A percentile compares a stretch with the other conserved stretches of the same genome.
Evolutionary conservation across 805 yeast species (phyloP).

Genomic region (Yarrowia osloensis): DNA sequence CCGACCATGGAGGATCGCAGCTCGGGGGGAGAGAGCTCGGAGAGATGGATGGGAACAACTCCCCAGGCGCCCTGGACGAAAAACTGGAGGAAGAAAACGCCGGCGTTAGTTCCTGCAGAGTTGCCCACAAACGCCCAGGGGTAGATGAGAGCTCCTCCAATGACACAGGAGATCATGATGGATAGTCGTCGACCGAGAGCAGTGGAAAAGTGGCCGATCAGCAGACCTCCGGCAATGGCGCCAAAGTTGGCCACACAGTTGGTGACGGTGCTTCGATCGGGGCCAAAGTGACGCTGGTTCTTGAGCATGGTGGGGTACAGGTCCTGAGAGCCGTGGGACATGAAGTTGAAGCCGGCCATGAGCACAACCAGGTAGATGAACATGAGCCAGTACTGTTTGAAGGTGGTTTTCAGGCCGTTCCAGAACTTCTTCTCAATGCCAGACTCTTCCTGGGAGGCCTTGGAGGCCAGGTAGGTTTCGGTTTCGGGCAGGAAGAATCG

Average conservation of each 20-base stretch:
- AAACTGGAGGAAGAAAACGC: conserved; percentile 63
- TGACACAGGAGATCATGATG: conserved; percentile 51
- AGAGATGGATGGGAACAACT: conserved; percentile 63
- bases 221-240: conserved; percentile 65
- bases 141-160: conserved; percentile 63
- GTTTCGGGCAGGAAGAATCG: conserved; percentile 63
- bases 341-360: conserved; percentile 69
- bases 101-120: conserved; percentile 55
- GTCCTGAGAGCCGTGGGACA: conserved; percentile 75
- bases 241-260: conserved; percentile 67
- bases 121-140: conserved; percentile 56
- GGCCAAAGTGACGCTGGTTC: conserved; percentile 52
- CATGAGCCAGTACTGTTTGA: conserved; percentile 59
- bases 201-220: conserved; percentile 59
- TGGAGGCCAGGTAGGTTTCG: conserved; percentile 48
- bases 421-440: conserved; percentile 8
- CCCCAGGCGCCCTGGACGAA: conserved; percentile 72
- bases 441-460: conserved; percentile 32
- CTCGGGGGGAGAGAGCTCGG: conserved; percentile 68
- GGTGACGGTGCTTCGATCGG: conserved; percentile 57
- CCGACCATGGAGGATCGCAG: conserved; percentile 65
- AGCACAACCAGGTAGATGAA: conserved; percentile 57
- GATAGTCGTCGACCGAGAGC: conserved; percentile 63
- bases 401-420: conserved; percentile 28
- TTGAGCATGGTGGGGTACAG: conserved; percentile 64